Base-by-base conservation (phyloP, 805 yeast genomes). In the Starmerella stigmatis region DNA sequence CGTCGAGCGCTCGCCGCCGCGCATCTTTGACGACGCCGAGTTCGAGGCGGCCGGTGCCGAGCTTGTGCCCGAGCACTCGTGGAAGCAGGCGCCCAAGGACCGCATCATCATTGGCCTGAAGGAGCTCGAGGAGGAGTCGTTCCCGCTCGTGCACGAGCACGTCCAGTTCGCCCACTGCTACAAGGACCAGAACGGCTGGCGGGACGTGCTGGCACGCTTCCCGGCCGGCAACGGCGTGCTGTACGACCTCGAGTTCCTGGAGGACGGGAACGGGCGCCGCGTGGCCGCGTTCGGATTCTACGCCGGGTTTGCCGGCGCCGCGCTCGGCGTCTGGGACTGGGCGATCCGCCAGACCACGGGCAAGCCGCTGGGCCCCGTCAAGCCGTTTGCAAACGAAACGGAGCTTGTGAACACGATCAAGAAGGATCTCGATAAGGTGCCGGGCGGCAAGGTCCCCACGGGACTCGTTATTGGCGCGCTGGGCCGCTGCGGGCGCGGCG, bases 281-380 rank as follows among this genome's bases (percentile, higher is more conserved):
- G 99, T 92, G 23, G 99, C 99, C 36, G 98, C 98, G 8, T 92
- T 92, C 63, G 99, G 99, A n/a, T 92, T 76, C 72, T 89, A 89
- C 64, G 98, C 99, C 36, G 99, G 99, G n/a, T 92, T 92, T 64
- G 98, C 97, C 6, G 99, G 99, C 60, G 98, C 99, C 28, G 99
- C 98, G 27, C 68, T 92, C 45, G 98, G 98, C 59, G 72, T 89
- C 42, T 76, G 76, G 64, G 94, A 86, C 65, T 92, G 97, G 96
- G 82, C 94, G 41, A 81, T 82, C 69, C 89, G 89, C 66, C 89
- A 84, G 64, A 66, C 78, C 30, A 43, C 51, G n/a, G 54, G 51
- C 46, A 76, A 78, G 62, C 78, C 85, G 53, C 71, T 92, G 56
- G 83, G 84, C 31, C 85, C 86, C 43, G 83, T 88, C 34, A 60